Conservation (phyloP, 371 early-diverging fungal genomes). For the Apophysomyces trapeziformis region DNA sequence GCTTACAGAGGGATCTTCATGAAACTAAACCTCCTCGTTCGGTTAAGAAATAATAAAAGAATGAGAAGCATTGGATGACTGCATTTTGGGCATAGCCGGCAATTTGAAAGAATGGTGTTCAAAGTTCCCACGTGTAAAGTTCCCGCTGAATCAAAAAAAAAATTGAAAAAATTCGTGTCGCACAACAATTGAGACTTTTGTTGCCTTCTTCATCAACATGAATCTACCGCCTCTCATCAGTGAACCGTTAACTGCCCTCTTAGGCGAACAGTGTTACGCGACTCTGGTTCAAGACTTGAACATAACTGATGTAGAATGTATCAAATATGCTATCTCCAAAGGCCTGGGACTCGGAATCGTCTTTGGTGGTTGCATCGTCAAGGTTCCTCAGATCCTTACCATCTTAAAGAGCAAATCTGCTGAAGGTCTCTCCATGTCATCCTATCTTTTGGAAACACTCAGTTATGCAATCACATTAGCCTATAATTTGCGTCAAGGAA, state of each 20-base stretch:
- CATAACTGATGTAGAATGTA: slow-evolving; percentile 68
- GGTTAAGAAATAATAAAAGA: too few relatives aligned
- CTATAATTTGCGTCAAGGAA: slow-evolving; percentile 80
- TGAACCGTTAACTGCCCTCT: slow-evolving; percentile 62
- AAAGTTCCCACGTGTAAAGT: neutral
- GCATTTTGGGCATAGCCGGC: too few relatives aligned
- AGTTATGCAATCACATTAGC: slow-evolving; percentile 77
- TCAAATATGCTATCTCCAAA: slow-evolving; percentile 83
- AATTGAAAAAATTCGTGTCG: neutral
- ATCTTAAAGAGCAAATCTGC: slow-evolving; percentile 73
- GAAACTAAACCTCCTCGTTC: too few relatives aligned
- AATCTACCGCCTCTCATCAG: slow-evolving; percentile 52
- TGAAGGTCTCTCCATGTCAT: slow-evolving; percentile 76
- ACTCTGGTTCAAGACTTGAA: slow-evolving; percentile 68
- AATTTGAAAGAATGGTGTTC: too few relatives aligned
- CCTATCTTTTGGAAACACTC: slow-evolving; percentile 82
- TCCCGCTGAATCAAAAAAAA: too few relatives aligned
- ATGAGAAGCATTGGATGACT: too few relatives aligned
- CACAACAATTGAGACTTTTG: neutral
- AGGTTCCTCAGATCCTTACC: slow-evolving; percentile 93
- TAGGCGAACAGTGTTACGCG: slow-evolving; percentile 71
- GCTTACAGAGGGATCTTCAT: too few relatives aligned
- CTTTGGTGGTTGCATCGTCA: slow-evolving; percentile 83
- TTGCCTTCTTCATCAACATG: neutral
- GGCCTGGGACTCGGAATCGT: slow-evolving; percentile 91